A percentile compares a stretch with the other conserved stretches of the same genome.
phyloP scores from a whole-genome alignment of 306 rosid species.

The Malus asiatica region DNA sequence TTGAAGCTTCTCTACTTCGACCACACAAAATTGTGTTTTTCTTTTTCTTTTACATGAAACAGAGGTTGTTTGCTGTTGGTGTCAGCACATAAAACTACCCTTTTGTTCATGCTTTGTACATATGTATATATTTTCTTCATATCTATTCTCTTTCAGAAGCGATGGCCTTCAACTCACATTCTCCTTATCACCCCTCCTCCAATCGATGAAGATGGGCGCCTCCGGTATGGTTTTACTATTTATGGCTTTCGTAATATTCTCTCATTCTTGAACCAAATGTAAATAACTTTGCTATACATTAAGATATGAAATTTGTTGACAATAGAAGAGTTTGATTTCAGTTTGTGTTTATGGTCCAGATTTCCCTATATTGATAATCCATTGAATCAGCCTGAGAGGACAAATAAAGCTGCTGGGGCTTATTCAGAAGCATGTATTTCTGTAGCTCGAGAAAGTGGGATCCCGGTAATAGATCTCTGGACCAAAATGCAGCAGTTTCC shows the following conservation, averaged over 20 bases:
- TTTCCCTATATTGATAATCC: constrained; percentile 53
- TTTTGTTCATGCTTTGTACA: not conserved
- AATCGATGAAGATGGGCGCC: constrained; percentile 68
- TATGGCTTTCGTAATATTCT: not conserved
- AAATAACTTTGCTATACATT: not conserved
- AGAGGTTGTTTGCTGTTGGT: not conserved
- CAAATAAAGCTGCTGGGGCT: constrained; percentile 73
- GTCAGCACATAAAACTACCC: not conserved
- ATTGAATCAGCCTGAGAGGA: constrained; percentile 67
- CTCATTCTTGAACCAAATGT: not conserved
- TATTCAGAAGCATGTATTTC: constrained; percentile 60
- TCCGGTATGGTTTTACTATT: constrained; percentile 33
- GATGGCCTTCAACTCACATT: constrained; percentile 59
- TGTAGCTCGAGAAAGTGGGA: constrained; percentile 51
- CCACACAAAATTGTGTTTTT: not conserved
- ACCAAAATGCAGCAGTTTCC: constrained; percentile 70
- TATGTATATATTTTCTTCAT: not conserved
- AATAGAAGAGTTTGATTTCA: not conserved
- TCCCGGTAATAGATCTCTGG: constrained; percentile 63
- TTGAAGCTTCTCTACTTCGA: not conserved
- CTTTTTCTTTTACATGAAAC: not conserved
- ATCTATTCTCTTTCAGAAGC: constrained; percentile 40
- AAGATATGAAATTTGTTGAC: not conserved
- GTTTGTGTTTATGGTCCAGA: constrained; percentile 21
- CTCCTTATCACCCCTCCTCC: constrained; percentile 84